phyloP scores from a whole-genome alignment of 345 rosid species.

The Noccaea bulbosa region DNA sequence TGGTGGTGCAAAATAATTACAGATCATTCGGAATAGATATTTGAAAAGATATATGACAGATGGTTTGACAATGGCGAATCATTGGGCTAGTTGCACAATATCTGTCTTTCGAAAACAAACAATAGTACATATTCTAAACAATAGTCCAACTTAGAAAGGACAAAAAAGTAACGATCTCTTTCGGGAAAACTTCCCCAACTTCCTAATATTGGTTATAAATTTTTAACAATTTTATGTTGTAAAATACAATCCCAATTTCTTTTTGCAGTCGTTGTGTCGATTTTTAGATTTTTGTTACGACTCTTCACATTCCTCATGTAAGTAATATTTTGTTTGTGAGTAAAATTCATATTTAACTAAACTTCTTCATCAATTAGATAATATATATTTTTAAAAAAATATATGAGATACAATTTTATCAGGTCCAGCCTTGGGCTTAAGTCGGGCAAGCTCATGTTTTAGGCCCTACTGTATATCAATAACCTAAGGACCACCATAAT shows the following conservation, averaged over 20 bases:
- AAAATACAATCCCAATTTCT: too few species aligned
- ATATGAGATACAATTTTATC: neutral
- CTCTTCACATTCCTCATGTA: neutral
- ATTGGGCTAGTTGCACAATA: neutral
- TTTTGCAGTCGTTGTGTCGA: neutral
- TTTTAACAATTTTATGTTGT: too few species aligned
- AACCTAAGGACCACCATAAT: slow-evolving; percentile 7
- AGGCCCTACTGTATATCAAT: neutral
- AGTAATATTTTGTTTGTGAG: neutral
- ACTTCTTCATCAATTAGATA: neutral
- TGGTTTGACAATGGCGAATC: slow-evolving; percentile 15
- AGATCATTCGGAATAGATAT: neutral
- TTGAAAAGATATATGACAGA: slow-evolving; percentile 10
- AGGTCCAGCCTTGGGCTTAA: neutral
- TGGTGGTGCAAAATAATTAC: neutral
- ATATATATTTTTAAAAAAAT: neutral
- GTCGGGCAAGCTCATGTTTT: neutral
- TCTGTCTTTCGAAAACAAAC: slow-evolving; percentile 5
- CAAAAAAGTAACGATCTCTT: neutral
- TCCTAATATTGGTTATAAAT: neutral
- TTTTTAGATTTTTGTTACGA: neutral
- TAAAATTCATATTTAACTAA: neutral
- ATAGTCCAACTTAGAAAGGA: neutral
- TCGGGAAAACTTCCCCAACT: neutral
- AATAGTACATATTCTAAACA: neutral